Base-by-base conservation (phyloP, 2,329 filamentous ascomycete genomes). In the Davidsoniella neocaledoniae region DNA sequence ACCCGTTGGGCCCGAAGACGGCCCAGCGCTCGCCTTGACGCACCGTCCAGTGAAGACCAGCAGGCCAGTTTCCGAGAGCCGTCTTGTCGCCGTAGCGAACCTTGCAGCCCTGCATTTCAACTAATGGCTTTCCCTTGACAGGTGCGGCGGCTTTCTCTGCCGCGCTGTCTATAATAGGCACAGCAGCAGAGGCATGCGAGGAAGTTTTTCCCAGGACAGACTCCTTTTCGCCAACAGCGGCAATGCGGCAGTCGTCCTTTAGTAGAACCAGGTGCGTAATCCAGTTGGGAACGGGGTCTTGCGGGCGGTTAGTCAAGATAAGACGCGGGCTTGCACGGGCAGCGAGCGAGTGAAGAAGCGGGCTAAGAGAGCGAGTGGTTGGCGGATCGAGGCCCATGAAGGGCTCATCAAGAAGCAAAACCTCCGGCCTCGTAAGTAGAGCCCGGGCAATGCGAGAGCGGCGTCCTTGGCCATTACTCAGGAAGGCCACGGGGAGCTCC, bases 341-440 rank as follows among this genome's bases (percentile, higher is more conserved):
- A 0, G 86, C 83, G 50, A 95, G 66, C 0, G 71, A 70, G 55
- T 77, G 67, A 19, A 95, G 67, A 43, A 96, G 68, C 0, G 73
- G 71, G 39, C 83, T 90, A 56, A 96, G 66, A 1, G 75, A 74
- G 10, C 74, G 70, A 10, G 85, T 75, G 0, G 87, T 93, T 5
- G 80, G 81, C 12, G 90, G 91, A 63, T 96, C 91, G 14, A 98
- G 70, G 0, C 91, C 90, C 84, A 95, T 94, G 60, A 95, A 95
- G 1, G 91, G 90, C 58, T 94, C 90, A 64, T 98, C 91, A 2
- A 94, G 70, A 48, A 96, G 70, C 54, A 98, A 61, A 9, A 94
- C 73, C 62, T 93, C 83, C 0, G 91, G 91, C 48, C 74, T 73
- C 5, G 71, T 78, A 52, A 96, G 70, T 46, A 98, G 66, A 0